Evolutionary conservation across 2,329 filamentous ascomycete species (phyloP).

Genomic region (Aspergillus chevalieri): DNA sequence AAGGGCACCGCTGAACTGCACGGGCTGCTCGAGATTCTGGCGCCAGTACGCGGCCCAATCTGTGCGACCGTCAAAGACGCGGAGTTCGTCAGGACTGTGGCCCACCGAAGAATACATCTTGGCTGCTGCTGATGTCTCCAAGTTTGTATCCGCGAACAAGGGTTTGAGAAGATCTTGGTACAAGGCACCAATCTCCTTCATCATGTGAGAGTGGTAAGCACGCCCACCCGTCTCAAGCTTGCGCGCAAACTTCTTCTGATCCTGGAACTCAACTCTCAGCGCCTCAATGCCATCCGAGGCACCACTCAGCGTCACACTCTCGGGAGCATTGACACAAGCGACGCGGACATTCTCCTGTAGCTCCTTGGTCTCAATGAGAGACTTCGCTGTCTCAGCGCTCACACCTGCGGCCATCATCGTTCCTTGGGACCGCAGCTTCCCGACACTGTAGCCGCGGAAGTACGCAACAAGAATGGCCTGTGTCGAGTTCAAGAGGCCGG

Average conservation of each 20-base stretch:
- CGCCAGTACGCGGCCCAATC: slow-evolving; percentile 27
- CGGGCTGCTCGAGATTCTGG: slow-evolving; percentile 31
- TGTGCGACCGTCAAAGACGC: background rate
- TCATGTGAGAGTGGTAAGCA: slow-evolving; percentile 2
- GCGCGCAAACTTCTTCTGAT: background rate
- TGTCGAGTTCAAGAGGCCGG: slow-evolving; percentile 2
- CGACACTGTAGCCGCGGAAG: background rate
- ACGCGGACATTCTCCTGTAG: background rate
- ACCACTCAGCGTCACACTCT: background rate
- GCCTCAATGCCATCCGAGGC: background rate
- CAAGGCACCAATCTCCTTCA: background rate
- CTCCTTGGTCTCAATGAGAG: background rate
- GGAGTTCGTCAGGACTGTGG: background rate
- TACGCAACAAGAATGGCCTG: background rate
- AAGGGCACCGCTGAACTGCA: slow-evolving; percentile 27
- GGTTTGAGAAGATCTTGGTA: background rate
- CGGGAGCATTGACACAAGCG: background rate
- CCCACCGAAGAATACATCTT: background rate
- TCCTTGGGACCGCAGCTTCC: background rate
- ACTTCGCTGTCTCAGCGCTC: background rate
- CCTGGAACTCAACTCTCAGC: background rate
- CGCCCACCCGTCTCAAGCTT: background rate
- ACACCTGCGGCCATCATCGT: background rate
- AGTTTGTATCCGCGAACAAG: background rate
- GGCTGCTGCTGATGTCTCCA: background rate